These are phyloP conservation scores for Pseudohalonectria lignicola DNA, from an alignment of 2,329 filamentous ascomycete genomes.

Conservation along the genomic window DNA sequence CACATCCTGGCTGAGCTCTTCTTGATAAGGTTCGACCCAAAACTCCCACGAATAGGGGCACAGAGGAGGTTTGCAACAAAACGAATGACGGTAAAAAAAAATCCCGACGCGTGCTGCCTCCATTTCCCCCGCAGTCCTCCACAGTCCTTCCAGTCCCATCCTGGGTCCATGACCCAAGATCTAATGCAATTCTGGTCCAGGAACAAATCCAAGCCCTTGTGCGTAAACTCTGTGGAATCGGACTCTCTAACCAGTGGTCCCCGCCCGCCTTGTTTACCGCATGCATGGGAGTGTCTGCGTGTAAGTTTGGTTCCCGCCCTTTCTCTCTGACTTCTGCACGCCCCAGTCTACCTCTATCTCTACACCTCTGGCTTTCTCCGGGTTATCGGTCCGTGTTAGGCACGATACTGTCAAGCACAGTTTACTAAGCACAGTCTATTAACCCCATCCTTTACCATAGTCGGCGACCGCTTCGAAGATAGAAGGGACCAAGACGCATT, in stretches of 20 bases:
- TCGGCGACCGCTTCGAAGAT: conserved; percentile 18
- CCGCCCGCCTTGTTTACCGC: conserved; percentile 46
- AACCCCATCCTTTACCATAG: conserved; percentile 6
- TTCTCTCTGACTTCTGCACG: not conserved
- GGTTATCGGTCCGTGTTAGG: not conserved
- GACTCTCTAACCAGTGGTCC: conserved; percentile 41
- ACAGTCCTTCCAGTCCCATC: too few relatives aligned
- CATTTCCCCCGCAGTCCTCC: not conserved
- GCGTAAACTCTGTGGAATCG: conserved; percentile 46
- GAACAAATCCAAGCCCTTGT: conserved; percentile 34
- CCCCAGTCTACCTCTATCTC: not conserved
- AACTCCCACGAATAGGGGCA: conserved; percentile 35
- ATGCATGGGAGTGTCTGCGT: conserved; percentile 43
- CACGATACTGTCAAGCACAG: not conserved
- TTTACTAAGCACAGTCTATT: not conserved
- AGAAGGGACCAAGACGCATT: conserved; percentile 17
- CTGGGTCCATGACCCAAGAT: too few relatives aligned
- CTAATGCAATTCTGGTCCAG: too few relatives aligned
- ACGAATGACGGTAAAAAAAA: conserved; percentile 26
- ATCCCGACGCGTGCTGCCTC: not conserved
- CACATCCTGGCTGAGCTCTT: conserved; percentile 47
- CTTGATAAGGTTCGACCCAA: conserved; percentile 43
- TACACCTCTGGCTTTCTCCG: not conserved
- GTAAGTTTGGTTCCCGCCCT: conserved; percentile 20
- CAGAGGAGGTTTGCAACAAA: conserved; percentile 23